Evolutionary conservation across 352 stramenopile species (phyloP).

Genomic region (Thalassiosira delicatula): DNA sequence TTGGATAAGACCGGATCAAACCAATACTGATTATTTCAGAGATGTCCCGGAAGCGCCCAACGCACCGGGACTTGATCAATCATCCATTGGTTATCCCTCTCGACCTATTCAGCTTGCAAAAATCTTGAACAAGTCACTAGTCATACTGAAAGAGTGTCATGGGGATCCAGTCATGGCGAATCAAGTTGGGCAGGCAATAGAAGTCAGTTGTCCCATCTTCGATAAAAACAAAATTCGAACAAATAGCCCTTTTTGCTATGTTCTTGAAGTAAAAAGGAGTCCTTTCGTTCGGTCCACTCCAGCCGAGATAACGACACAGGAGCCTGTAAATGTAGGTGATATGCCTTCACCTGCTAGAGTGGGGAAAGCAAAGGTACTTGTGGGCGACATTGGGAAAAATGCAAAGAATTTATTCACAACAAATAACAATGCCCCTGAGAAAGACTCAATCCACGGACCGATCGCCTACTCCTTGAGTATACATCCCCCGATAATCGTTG

Average conservation of each 20-base stretch:
- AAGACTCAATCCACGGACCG: conserved; percentile 68
- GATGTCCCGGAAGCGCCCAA: conserved; percentile 18
- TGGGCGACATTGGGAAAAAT: conserved; percentile 42
- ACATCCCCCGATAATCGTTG: conserved; percentile 87
- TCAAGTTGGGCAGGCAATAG: conserved; percentile 72
- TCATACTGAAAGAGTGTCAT: conserved; percentile 72
- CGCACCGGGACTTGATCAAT: conserved; percentile 23
- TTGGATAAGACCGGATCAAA: conserved; percentile 83
- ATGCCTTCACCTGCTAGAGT: conserved; percentile 39
- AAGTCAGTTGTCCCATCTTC: conserved; percentile 81
- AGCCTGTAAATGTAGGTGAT: conserved; percentile 30
- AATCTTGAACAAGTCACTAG: conserved; percentile 80
- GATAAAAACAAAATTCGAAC: conserved; percentile 47
- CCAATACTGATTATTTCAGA: conserved; percentile 27
- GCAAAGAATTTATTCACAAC: conserved; percentile 52
- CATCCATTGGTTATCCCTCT: conserved; percentile 67
- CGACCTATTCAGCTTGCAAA: conserved; percentile 82
- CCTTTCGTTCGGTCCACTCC: conserved; percentile 62
- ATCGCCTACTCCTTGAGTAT: conserved; percentile 86
- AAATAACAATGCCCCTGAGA: conserved; percentile 27
- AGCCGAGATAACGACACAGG: conserved; percentile 26
- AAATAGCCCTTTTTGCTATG: conserved; percentile 83
- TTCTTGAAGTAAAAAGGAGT: conserved; percentile 83
- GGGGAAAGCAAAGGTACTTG: conserved; percentile 55
- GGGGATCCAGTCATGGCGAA: conserved; percentile 67